Conservation (phyloP, 202 grass and related monocot genomes). For the Digitaria exilis region DNA sequence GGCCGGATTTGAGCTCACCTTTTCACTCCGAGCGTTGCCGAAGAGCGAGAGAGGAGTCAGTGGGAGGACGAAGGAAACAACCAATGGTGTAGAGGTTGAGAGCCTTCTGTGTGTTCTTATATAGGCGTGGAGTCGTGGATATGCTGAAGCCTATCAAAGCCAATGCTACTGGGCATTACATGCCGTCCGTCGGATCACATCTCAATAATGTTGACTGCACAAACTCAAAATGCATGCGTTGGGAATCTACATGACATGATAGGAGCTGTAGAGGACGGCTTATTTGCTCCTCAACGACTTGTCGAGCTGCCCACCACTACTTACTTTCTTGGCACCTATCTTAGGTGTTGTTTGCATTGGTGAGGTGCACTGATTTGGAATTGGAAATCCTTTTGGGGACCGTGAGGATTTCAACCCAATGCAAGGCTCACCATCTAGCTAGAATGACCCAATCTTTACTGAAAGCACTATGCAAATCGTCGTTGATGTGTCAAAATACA, state of each 20-base stretch:
- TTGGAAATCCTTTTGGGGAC: neutral
- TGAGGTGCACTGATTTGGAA: neutral
- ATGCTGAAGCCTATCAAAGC: neutral
- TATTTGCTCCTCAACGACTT: neutral
- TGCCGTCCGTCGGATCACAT: neutral
- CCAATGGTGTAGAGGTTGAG: conserved; percentile 3
- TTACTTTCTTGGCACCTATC: neutral
- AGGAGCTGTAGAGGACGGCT: neutral
- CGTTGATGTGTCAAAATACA: neutral
- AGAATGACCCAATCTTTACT: neutral
- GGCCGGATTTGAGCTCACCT: conserved; percentile 13
- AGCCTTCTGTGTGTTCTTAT: conserved; percentile 6
- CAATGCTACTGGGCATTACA: no score
- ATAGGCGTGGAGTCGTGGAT: neutral
- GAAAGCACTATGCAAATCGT: neutral
- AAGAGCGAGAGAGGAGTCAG: neutral
- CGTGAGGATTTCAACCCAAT: neutral
- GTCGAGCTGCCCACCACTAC: neutral
- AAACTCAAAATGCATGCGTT: neutral
- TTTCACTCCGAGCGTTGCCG: neutral
- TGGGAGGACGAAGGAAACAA: neutral
- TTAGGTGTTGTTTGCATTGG: neutral
- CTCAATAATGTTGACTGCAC: neutral
- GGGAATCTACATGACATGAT: neutral
- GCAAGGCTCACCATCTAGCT: neutral